These are phyloP conservation scores for Rhynchospora breviuscula DNA, from an alignment of 176 grass and related monocot genomes.

Conservation along the genomic window DNA sequence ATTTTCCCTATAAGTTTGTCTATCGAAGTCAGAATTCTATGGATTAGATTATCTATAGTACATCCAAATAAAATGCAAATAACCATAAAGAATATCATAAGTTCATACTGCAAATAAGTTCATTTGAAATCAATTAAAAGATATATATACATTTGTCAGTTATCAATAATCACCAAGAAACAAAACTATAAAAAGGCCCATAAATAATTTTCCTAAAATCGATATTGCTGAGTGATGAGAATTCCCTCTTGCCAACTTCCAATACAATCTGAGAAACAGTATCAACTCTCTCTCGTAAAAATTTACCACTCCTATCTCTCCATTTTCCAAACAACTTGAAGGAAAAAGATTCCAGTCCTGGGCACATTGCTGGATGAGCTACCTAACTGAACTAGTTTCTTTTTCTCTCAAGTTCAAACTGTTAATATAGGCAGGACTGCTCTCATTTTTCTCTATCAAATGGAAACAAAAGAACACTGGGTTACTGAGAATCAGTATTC, in stretches of 20 bases:
- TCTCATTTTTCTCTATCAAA: not conserved
- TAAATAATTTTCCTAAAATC: not conserved
- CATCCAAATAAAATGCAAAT: not conserved
- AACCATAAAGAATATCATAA: not conserved
- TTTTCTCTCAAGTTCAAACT: not conserved
- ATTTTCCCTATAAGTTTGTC: not conserved
- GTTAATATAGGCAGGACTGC: not conserved
- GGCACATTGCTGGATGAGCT: not conserved
- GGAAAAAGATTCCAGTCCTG: not conserved
- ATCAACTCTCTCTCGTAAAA: not conserved
- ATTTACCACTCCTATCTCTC: not conserved
- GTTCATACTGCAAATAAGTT: not conserved
- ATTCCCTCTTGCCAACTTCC: not conserved
- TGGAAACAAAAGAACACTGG: not conserved
- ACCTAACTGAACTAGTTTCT: not conserved
- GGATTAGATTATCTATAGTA: not conserved
- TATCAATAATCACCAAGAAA: not conserved
- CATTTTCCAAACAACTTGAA: not conserved
- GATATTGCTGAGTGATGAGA: not conserved
- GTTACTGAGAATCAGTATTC: not conserved
- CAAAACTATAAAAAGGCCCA: not conserved
- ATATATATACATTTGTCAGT: not conserved
- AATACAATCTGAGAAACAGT: not conserved
- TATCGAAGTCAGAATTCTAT: not conserved
- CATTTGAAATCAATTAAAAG: not conserved